Evolutionary conservation across 78 protist species (phyloP), one percentile per base, ranked within the genome.

Genomic region (Dictyostelium intermedium): DNA sequence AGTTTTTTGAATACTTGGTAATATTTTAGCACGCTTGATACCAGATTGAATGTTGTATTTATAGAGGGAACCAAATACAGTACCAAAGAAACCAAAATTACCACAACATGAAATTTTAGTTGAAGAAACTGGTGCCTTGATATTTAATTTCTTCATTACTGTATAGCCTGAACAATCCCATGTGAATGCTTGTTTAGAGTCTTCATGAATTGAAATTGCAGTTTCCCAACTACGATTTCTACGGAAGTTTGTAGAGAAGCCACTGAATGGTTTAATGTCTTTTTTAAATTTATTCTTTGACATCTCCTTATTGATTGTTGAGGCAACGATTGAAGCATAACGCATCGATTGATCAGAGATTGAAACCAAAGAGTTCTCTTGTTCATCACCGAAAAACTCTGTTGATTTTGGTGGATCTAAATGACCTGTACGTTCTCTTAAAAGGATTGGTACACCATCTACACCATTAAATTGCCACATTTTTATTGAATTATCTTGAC

Each of bases 391-490:
- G 79, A 78, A 95, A 92, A 80, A 95, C 32, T 85, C 69, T 34
- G 45, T 32, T 2, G 18, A 56, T 37, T 47, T 35, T 2, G 97
- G 97, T 43, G 97, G 96, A 23, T 79, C 81, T 32, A 80, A n/a
- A 66, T 96, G 97, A 32, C 97, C 97, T 13, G 89, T 34, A 23
- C 96, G 84, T 72, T 69, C 89, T 39, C 97, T 84, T 25, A 96
- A 85, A 18, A 92, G 66, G 0, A 81, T 23, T 2, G 91, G 93
- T 32, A 23, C 60, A 30, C 84, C 84, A 13, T 43, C 37, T 1
- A 56, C 69, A 77, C 91, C 76, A 85, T 87, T 82, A 82, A 93
- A 93, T n/a, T 85, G 30, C 95, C 96, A 91, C 63, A 94, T 72
- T 18, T 83, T 87, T 20, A 95, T 13, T 23, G 97, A 50, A 37